These are phyloP conservation scores for Colletotrichum shisoi DNA, from an alignment of 2,329 filamentous ascomycete species.

Conservation along the genomic window DNA sequence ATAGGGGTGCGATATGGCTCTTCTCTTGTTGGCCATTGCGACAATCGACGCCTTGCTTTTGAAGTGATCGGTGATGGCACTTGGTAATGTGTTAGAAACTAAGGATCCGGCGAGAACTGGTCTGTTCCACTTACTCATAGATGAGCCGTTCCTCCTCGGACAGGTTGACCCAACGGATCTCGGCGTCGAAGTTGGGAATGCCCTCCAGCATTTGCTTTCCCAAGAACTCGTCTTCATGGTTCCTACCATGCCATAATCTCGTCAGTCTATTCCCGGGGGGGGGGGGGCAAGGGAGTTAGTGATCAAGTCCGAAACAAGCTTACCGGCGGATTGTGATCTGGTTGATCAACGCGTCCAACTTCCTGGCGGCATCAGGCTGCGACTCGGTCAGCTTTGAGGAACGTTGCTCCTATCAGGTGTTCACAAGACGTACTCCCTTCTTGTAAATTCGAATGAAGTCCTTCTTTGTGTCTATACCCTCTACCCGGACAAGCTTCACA, in stretches of 20 bases:
- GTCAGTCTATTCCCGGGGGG: background rate
- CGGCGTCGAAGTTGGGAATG: background rate
- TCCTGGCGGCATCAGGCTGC: background rate
- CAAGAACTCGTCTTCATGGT: background rate
- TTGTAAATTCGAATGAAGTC: background rate
- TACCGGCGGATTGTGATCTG: background rate
- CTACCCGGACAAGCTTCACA: background rate
- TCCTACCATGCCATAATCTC: background rate
- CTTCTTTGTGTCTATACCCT: background rate
- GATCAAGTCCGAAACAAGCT: background rate
- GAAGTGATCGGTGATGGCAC: background rate
- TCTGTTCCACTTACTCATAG: background rate
- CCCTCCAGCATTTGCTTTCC: slow-evolving; percentile 2
- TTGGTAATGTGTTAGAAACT: background rate
- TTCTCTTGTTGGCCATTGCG: background rate
- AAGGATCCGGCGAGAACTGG: background rate
- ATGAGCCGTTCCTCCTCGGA: background rate
- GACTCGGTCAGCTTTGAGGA: background rate
- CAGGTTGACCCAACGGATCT: background rate
- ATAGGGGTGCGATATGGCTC: background rate
- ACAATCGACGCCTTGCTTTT: background rate
- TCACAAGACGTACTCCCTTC: background rate
- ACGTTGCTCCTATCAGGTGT: background rate
- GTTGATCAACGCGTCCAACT: background rate
- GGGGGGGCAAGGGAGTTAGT: no score